Base-by-base conservation (phyloP, 1,139 yeast species). In the Pichia inconspicua region DNA sequence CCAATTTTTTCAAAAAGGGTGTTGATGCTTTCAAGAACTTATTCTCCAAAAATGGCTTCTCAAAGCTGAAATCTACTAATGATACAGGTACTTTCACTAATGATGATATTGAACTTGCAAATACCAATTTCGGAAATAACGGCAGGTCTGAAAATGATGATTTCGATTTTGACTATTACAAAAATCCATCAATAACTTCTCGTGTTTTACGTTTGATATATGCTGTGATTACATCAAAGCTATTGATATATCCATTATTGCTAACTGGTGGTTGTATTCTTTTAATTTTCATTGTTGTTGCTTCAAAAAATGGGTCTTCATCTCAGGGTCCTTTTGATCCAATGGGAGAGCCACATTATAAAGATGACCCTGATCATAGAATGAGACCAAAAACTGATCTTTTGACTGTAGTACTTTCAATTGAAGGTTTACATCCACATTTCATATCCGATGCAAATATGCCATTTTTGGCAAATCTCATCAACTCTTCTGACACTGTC, bases 351-450 rank as follows among this genome's bases (percentile, higher is more conserved):
- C n/a, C 27, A 15, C 28, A 14, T 11, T 14, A 22, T 37, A 10
- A 37, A 10, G 27, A 37, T 19, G 40, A 14, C 25, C 27, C 40
- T 11, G 12, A n/a, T 35, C 38, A 35, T 15, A 11, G 25, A 37
- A 22, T 19, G 40, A 17, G 10, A 19, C 40, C 40, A 22, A 12
- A 12, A 22, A 37, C 40, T 9, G 12, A 37, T 19, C n/a, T 37
- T 5, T 12, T 96, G 4, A 89, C 97, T 0, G 66, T 89, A 1
- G 64, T 88, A 47, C 70, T 89, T 2, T 86, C 96, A 0, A 65
- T 89, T 40, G 96, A 86, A 62, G 96, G 96, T 12, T 85, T 89
- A 66, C 95, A 89, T 62, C 97, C 97, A 10, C 94, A 87, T 60
- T 86, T 87, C 61, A 78, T 89, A n/a, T 80, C 81, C 27, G 62